Evolutionary conservation across 2,329 filamentous ascomycete genomes (phyloP), one percentile per base, ranked within the genome.

Genomic region (Coleophoma cylindrospora): DNA sequence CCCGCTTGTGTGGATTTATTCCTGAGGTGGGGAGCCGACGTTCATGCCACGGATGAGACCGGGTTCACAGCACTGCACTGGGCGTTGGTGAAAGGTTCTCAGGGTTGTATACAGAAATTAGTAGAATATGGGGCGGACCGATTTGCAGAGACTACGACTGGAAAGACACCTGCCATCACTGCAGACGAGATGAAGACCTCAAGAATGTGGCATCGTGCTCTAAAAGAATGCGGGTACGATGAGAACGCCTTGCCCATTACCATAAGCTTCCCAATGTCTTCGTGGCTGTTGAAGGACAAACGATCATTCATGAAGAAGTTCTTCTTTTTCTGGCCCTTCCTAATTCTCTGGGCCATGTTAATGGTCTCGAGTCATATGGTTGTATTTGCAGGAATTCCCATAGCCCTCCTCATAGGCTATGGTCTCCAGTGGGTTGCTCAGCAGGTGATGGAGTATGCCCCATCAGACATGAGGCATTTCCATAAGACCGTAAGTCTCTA

Each of bases 31-130:
- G 95, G 94, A 48, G 94, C 94, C 36, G 94, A 91, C 65, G 90
- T 96, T 9, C 90, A 95, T 68, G 86, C 89, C 34, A 83, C 80
- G 32, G 94, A 99, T 62, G 91, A 96, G 65, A 87, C 91, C 59
- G 92, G 92, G 27, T 94, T 97, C 67, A 96, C 92, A 0, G 91
- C 94, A 4, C 73, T 99, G 58, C 94, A 99, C 66, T 99, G 94
- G 94, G 91, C 91, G 1, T 74, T 99, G 43, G 94, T 99, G 34
- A 96, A 95, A 70, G 94, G 95, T 12, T 94, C 87, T 45, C 81
- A 89, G 53, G 84, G 84, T 11, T 96, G 91, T 66, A 87, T 99
- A 55, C 84, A 95, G 65, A 97, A 96, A 70, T 76, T 99, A 41
- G 80, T 99, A 59, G 94, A 99, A 72, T 96, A 96, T 67, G 95